Base-by-base conservation (phyloP, 2,329 filamentous ascomycete species). In the Westerdykella aurantiaca region DNA sequence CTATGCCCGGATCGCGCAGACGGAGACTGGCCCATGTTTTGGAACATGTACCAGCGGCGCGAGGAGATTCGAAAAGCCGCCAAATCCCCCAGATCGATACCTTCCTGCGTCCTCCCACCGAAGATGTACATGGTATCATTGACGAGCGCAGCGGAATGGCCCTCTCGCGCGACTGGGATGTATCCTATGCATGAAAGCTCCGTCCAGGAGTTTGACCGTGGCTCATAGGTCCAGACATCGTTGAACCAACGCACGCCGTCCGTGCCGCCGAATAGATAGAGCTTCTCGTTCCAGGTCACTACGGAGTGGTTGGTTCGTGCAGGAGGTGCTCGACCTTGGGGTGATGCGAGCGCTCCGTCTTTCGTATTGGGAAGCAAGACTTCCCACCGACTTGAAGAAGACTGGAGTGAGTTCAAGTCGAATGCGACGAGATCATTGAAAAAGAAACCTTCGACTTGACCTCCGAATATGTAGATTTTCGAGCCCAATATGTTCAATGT, bases 101-200 rank as follows among this genome's bases (percentile, higher is more conserved):
- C 93, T 55, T 97, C 90, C 61, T 96, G 88, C 0, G 89, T 96
- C 47, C 93, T 85, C 37, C 93, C 93, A 55, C 94, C 94, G 66
- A 98, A 98, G 48, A 98, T 83, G 71, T 98, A 98, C 94, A 98
- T 98, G 47, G 96, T 93, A 64, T 98, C 93, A 64, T 93, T 88
- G 35, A 98, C 90, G 16, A 98, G 75, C 4, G 91, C 84, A 12
- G 93, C 88, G 11, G 94, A 90, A 66, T 98, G 93, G 3, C 93
- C 93, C 74, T 98, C 93, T 48, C 93, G 82, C 14, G 91, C 84
- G 1, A 89, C 84, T 1, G 94, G 93, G 47, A 98, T 97, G 67
- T 96, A 98, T 31, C 93, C 93, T 59, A 97, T 96, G 65, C 93
- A 98, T 61, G 97, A 91, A 44, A 95, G 77, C 63, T 94, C 85